These are phyloP conservation scores for Boletus sp. DNA, from an alignment of 768 basidiomycete genomes.

Conservation along the genomic window DNA sequence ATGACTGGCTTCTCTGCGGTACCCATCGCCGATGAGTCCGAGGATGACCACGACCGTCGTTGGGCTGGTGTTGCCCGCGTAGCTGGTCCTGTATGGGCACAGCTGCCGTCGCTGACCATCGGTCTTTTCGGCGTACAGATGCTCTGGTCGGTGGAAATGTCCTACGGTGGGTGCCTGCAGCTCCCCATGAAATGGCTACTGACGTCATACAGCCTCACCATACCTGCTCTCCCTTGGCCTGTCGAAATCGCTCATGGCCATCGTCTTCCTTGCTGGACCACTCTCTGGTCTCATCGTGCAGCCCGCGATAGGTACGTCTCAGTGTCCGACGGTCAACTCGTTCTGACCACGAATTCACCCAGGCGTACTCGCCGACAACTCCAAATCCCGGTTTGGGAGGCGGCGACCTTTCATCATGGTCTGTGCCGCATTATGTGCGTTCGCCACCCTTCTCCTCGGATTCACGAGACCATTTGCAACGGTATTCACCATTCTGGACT, in stretches of 20 bases:
- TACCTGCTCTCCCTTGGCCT: slow-evolving; percentile 88
- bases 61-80: slow-evolving; percentile 58
- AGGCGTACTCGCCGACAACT: slow-evolving; percentile 78
- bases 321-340: neutral
- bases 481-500: slow-evolving; percentile 37
- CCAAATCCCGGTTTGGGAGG: slow-evolving; percentile 78
- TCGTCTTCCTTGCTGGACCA: slow-evolving; percentile 91
- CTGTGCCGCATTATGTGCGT: slow-evolving; percentile 61
- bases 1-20: slow-evolving; percentile 55
- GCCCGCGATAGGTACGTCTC: slow-evolving; percentile 68
- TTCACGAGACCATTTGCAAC: slow-evolving; percentile 70
- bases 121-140: slow-evolving; percentile 83
- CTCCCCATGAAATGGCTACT: neutral
- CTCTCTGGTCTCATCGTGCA: slow-evolving; percentile 88
- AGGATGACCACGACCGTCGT: slow-evolving; percentile 32
- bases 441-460: slow-evolving; percentile 78
- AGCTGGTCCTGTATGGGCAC: slow-evolving; percentile 63
- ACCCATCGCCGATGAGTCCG: slow-evolving; percentile 44
- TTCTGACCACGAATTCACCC: neutral
- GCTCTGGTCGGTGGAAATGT: slow-evolving; percentile 95
- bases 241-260: slow-evolving; percentile 80
- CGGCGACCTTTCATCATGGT: slow-evolving; percentile 82
- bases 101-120: slow-evolving; percentile 67
- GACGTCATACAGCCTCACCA: slow-evolving; percentile 55
- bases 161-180: slow-evolving; percentile 53